phyloP scores from a whole-genome alignment of 164 flowering plant genomes.

The Vitis amurensis region DNA sequence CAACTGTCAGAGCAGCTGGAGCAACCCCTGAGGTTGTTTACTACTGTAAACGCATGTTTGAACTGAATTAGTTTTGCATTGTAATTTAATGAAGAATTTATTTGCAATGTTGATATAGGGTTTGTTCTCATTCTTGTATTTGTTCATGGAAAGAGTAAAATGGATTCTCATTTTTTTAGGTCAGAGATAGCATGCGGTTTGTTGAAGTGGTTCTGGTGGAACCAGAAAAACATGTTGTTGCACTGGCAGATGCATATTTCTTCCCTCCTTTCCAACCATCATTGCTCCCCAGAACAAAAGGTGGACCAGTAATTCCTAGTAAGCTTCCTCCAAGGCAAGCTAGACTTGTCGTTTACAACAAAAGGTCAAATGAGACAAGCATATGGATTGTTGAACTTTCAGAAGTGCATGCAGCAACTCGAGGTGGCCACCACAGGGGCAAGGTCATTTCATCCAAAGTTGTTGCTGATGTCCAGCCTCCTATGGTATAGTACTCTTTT shows the following conservation, averaged over 20 bases:
- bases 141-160: not conserved
- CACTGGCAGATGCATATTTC: slow-evolving; percentile 95
- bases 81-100: not conserved
- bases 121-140: not conserved
- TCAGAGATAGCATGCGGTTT: slow-evolving; percentile 94
- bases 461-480: slow-evolving; percentile 90
- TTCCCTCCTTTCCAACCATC: slow-evolving; percentile 98
- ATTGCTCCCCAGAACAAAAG: slow-evolving; percentile 76
- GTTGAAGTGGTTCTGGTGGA: slow-evolving; percentile 80
- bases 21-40: slow-evolving; percentile 83
- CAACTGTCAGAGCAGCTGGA: slow-evolving; percentile 94
- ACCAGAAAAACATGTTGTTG: slow-evolving; percentile 85
- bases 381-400: slow-evolving; percentile 78
- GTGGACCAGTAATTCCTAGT: slow-evolving; percentile 75
- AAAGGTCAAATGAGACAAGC: slow-evolving; percentile 85
- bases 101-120: not conserved
- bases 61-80: not conserved
- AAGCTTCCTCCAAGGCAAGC: slow-evolving; percentile 91
- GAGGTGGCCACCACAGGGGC: slow-evolving; percentile 98
- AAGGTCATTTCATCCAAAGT: slow-evolving; percentile 85
- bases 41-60: not conserved
- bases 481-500: slow-evolving; percentile 59
- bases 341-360: slow-evolving; percentile 84
- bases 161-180: slow-evolving; percentile 38
- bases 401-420: slow-evolving; percentile 88